A percentile compares a stretch with the other conserved stretches of the same genome.
Conservation (phyloP, 805 yeast species). For the Metschnikowia picachoensis region DNA sequence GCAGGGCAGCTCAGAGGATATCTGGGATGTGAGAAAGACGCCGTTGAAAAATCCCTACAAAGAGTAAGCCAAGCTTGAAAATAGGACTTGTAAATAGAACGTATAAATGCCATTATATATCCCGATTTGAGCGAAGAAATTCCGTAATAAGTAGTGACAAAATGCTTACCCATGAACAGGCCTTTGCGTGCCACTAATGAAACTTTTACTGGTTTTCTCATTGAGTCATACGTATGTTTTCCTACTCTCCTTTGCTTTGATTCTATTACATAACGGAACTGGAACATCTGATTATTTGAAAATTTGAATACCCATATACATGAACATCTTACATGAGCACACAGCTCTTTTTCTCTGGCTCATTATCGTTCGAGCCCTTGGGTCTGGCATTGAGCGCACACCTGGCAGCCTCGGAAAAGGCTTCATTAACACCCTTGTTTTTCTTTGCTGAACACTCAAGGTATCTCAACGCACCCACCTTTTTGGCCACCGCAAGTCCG, state of each 20-base stretch:
- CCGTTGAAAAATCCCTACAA: constrained; percentile 38
- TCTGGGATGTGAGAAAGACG: constrained; percentile 59
- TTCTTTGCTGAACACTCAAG: constrained; percentile 95
- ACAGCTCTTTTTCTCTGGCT: constrained; percentile 39
- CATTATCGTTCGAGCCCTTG: constrained; percentile 59
- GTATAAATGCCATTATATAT: not conserved
- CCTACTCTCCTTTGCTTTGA: not conserved
- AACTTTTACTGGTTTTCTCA: no score
- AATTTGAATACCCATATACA: not conserved
- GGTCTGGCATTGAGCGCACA: constrained; percentile 90
- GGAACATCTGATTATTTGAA: not conserved
- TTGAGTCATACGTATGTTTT: not conserved
- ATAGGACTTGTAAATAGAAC: not conserved
- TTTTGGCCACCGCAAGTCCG: constrained; percentile 88
- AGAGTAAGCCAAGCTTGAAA: constrained; percentile 9
- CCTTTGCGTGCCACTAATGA: no score
- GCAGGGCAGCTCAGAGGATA: constrained; percentile 76
- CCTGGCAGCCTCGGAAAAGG: constrained; percentile 97
- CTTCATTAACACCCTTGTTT: constrained; percentile 98
- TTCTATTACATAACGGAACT: not conserved
- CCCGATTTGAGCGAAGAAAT: not conserved
- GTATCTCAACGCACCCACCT: constrained; percentile 90
- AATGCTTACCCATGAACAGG: no score
- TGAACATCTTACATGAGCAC: constrained; percentile 29
- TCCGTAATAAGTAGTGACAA: not conserved